phyloP scores from a whole-genome alignment of 306 rosid genomes.

The Fagus crenata region DNA sequence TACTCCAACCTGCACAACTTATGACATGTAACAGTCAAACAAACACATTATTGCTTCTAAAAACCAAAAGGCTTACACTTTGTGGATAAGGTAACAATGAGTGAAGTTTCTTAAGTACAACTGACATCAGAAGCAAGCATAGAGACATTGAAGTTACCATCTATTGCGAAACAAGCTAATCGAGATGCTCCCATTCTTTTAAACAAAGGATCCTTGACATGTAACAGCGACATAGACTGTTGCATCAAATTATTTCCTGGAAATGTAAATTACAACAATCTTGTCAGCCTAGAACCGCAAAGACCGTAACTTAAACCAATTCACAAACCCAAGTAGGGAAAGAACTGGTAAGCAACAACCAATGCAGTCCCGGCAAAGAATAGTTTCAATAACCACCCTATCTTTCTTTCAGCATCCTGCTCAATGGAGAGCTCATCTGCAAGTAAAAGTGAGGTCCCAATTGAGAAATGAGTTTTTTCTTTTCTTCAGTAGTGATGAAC shows the following conservation, averaged over 20 bases:
- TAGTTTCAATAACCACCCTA: slow-evolving; percentile 79
- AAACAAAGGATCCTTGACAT: slow-evolving; percentile 83
- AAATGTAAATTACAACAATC: slow-evolving; percentile 18
- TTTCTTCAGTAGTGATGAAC: background rate
- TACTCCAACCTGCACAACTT: background rate
- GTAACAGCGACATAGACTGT: slow-evolving; percentile 84
- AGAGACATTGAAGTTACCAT: slow-evolving; percentile 50
- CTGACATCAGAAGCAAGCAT: background rate
- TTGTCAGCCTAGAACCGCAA: slow-evolving; percentile 28
- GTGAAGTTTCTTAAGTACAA: background rate
- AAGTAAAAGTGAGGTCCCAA: slow-evolving; percentile 21
- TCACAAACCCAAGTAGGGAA: slow-evolving; percentile 81
- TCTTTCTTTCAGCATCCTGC: slow-evolving; percentile 74
- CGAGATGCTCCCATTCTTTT: slow-evolving; percentile 97
- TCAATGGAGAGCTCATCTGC: slow-evolving; percentile 69
- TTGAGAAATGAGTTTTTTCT: background rate
- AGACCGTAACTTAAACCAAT: slow-evolving; percentile 1
- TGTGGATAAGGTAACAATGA: background rate
- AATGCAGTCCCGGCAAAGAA: slow-evolving; percentile 79
- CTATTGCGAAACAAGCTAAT: slow-evolving; percentile 75
- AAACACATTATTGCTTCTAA: background rate
- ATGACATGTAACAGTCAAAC: background rate
- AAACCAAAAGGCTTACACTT: background rate
- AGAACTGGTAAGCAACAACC: slow-evolving; percentile 65
- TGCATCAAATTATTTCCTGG: slow-evolving; percentile 87